phyloP scores from a whole-genome alignment of 768 basidiomycete genomes.

The Ramaria sp. region DNA sequence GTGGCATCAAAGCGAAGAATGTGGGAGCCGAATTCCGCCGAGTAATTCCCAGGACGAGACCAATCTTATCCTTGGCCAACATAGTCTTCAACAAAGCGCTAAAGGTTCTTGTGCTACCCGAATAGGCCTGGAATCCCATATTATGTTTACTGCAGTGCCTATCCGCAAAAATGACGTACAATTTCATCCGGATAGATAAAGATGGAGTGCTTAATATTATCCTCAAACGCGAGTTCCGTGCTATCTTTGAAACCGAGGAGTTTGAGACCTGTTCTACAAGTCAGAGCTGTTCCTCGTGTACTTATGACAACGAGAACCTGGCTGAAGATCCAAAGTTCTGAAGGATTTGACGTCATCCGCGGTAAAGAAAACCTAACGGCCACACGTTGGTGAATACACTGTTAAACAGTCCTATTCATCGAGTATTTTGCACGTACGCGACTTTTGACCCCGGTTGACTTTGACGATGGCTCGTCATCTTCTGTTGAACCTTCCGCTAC shows the following conservation, averaged over 20 bases:
- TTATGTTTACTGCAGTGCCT: background rate
- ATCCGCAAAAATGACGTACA: slow-evolving; percentile 31
- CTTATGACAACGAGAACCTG: slow-evolving; percentile 37
- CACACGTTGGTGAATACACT: background rate
- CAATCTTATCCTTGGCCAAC: slow-evolving; percentile 72
- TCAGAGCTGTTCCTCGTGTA: background rate
- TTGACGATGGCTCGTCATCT: background rate
- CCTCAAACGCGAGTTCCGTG: slow-evolving; percentile 62
- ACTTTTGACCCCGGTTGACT: slow-evolving; percentile 1
- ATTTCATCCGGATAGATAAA: slow-evolving; percentile 91
- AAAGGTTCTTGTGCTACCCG: slow-evolving; percentile 90
- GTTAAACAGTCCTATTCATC: no score
- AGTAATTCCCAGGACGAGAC: slow-evolving; percentile 57
- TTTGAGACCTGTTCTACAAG: slow-evolving; percentile 50
- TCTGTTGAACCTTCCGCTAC: slow-evolving; percentile 15
- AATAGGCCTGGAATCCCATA: slow-evolving; percentile 41
- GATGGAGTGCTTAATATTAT: slow-evolving; percentile 83
- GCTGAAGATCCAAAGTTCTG: slow-evolving; percentile 68
- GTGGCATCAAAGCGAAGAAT: slow-evolving; percentile 82
- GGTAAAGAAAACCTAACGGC: slow-evolving; percentile 64
- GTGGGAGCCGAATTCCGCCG: slow-evolving; percentile 63
- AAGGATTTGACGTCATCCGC: slow-evolving; percentile 75
- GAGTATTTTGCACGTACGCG: slow-evolving; percentile 1
- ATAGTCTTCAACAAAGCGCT: slow-evolving; percentile 77
- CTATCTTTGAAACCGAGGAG: slow-evolving; percentile 86